Evolutionary conservation across 2,329 filamentous ascomycete species (phyloP).

Genomic region (Aphanoascus verrucosus): DNA sequence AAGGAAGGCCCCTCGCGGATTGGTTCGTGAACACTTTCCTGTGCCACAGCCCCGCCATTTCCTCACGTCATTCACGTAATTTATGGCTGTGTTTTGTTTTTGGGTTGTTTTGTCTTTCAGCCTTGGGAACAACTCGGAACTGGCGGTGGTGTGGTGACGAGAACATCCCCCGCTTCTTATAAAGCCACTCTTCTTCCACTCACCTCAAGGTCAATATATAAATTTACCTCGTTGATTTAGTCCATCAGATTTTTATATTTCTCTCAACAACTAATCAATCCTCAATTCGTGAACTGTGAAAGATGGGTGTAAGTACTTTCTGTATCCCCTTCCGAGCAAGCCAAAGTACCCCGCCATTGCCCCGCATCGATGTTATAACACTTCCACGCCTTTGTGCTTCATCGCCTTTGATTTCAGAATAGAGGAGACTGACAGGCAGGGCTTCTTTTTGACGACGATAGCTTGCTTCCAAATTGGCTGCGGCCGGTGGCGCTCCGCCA

Average conservation of each 20-base stretch:
- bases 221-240: neutral
- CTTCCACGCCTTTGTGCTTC: too few relatives aligned
- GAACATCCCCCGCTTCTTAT: neutral
- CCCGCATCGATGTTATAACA: conserved; percentile 2
- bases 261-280: neutral
- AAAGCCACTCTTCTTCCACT: neutral
- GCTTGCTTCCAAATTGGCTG: conserved; percentile 29
- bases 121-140: neutral
- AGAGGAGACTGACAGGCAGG: conserved; percentile 6
- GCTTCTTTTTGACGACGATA: conserved; percentile 13
- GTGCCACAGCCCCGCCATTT: conserved; percentile 3
- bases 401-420: neutral
- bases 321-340: neutral
- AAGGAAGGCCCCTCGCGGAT: neutral
- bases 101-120: neutral
- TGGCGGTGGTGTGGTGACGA: neutral
- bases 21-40: neutral
- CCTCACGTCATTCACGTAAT: conserved; percentile 5
- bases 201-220: neutral
- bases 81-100: neutral
- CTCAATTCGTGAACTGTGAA: neutral
- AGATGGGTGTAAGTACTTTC: conserved; percentile 21
- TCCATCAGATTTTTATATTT: neutral
- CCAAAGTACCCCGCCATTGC: conserved; percentile 11
- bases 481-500: conserved; percentile 28